phyloP scores from a whole-genome alignment of 2,329 filamentous ascomycete genomes.

The Penicillium rolfsii region DNA sequence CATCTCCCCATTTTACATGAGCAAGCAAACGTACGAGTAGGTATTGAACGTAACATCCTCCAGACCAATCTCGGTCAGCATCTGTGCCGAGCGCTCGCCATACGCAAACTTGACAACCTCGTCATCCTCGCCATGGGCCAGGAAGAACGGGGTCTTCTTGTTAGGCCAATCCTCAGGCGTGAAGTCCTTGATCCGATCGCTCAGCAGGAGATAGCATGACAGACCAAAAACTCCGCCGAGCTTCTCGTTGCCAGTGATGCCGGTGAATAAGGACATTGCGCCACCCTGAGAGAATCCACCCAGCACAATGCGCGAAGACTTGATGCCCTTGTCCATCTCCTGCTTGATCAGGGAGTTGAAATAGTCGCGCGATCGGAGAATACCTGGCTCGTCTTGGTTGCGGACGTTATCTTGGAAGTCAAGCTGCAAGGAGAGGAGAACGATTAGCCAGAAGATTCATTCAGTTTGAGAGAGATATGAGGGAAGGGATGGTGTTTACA shows the following conservation, averaged over 20 bases:
- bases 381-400: slow-evolving; percentile 65
- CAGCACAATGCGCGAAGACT: slow-evolving; percentile 79
- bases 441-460: not conserved
- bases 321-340: slow-evolving; percentile 80
- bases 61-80: slow-evolving; percentile 70
- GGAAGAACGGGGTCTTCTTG: slow-evolving; percentile 79
- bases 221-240: slow-evolving; percentile 87
- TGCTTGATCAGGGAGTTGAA: slow-evolving; percentile 77
- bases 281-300: slow-evolving; percentile 73
- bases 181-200: slow-evolving; percentile 63
- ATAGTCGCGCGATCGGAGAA: slow-evolving; percentile 72
- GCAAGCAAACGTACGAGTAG: slow-evolving; percentile 63
- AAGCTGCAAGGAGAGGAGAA: slow-evolving; percentile 32
- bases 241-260: slow-evolving; percentile 72
- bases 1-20: not conserved
- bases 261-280: slow-evolving; percentile 80
- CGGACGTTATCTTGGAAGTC: slow-evolving; percentile 47
- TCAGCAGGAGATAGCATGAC: slow-evolving; percentile 77
- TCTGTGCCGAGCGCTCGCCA: slow-evolving; percentile 68
- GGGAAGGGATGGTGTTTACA: slow-evolving; percentile 32
- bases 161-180: slow-evolving; percentile 62
- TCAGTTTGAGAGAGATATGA: not conserved
- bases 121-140: slow-evolving; percentile 85
- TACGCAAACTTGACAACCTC: slow-evolving; percentile 70
- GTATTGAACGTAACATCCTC: slow-evolving; percentile 71